A percentile compares a stretch with the other conserved stretches of the same genome.
Conservation (phyloP, 352 stramenopile species). For the Globisporangium alternatum region DNA sequence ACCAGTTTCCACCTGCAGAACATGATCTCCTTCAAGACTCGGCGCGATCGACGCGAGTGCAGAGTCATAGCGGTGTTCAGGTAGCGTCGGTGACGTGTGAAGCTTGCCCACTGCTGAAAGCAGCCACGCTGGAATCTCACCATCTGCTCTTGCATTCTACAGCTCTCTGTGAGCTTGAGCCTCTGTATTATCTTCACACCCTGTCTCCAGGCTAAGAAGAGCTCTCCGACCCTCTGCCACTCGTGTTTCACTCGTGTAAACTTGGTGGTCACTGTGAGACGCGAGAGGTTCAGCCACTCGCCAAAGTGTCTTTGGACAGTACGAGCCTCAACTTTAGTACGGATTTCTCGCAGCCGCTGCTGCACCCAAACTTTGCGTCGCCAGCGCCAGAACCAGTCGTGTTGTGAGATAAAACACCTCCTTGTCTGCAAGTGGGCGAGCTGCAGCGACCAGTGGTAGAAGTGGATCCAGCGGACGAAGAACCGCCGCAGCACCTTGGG, state of each 20-base stretch:
- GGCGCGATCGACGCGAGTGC: slow-evolving; percentile 22
- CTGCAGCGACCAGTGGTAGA: slow-evolving; percentile 48
- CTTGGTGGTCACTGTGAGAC: slow-evolving; percentile 47
- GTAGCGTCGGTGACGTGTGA: background rate
- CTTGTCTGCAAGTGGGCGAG: slow-evolving; percentile 42
- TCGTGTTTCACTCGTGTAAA: slow-evolving; percentile 31
- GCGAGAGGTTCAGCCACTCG: slow-evolving; percentile 58
- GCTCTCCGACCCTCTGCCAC: slow-evolving; percentile 18
- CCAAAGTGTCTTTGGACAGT: slow-evolving; percentile 31
- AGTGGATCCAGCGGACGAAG: slow-evolving; percentile 60
- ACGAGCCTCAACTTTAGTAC: slow-evolving; percentile 21
- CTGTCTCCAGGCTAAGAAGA: slow-evolving; percentile 42
- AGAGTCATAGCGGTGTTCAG: slow-evolving; percentile 21
- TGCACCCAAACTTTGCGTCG: slow-evolving; percentile 45
- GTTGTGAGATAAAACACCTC: slow-evolving; percentile 45
- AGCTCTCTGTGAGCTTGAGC: background rate
- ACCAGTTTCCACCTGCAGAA: slow-evolving; percentile 59
- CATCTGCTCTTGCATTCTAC: background rate
- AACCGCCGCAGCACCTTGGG: slow-evolving; percentile 56
- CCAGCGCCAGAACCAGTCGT: slow-evolving; percentile 70
- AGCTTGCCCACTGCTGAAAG: slow-evolving; percentile 12
- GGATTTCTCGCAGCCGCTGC: slow-evolving; percentile 36
- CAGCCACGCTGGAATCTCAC: slow-evolving; percentile 8
- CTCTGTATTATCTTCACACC: background rate
- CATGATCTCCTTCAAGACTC: slow-evolving; percentile 19